phyloP scores from a whole-genome alignment of 495 filamentous ascomycete genomes.

The Hypoxylon perforatum region DNA sequence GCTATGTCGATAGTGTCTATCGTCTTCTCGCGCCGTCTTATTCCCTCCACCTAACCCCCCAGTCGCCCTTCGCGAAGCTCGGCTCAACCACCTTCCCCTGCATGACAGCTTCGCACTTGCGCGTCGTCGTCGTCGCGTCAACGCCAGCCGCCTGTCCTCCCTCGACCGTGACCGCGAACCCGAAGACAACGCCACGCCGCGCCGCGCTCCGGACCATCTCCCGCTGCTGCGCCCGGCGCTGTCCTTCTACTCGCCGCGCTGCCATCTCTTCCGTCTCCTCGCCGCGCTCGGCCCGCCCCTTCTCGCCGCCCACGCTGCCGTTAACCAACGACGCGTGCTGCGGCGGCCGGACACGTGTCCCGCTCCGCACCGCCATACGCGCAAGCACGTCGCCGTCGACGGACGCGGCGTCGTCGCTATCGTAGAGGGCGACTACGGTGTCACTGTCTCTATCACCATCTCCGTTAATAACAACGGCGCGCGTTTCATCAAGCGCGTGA shows the following conservation, averaged over 20 bases:
- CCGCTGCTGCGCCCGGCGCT: slow-evolving; percentile 47
- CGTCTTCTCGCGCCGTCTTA: neutral
- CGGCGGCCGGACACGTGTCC: slow-evolving; percentile 47
- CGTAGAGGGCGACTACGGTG: slow-evolving; percentile 10
- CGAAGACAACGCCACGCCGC: slow-evolving; percentile 59
- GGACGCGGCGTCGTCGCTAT: neutral
- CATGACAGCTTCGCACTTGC: slow-evolving; percentile 48
- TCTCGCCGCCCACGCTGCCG: slow-evolving; percentile 56
- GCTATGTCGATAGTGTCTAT: neutral
- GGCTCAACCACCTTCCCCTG: slow-evolving; percentile 55
- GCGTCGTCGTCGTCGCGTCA: slow-evolving; percentile 2
- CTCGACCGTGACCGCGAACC: slow-evolving; percentile 45
- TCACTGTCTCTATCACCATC: neutral
- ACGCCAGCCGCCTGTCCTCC: neutral
- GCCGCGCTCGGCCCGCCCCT: slow-evolving; percentile 52
- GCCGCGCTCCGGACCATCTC: slow-evolving; percentile 58
- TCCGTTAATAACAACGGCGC: no score
- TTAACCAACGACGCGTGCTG: slow-evolving; percentile 54
- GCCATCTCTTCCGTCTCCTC: slow-evolving; percentile 49
- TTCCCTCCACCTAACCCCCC: slow-evolving; percentile 58
- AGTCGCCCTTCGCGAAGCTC: slow-evolving; percentile 60
- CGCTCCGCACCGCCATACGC: slow-evolving; percentile 32
- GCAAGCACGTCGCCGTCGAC: slow-evolving; percentile 16
- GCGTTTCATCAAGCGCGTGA: neutral
- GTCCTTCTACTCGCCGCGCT: slow-evolving; percentile 32